A percentile compares a stretch with the other conserved stretches of the same genome.
Evolutionary conservation across 768 basidiomycete genomes (phyloP).

Genomic region (Mycena vulgaris): DNA sequence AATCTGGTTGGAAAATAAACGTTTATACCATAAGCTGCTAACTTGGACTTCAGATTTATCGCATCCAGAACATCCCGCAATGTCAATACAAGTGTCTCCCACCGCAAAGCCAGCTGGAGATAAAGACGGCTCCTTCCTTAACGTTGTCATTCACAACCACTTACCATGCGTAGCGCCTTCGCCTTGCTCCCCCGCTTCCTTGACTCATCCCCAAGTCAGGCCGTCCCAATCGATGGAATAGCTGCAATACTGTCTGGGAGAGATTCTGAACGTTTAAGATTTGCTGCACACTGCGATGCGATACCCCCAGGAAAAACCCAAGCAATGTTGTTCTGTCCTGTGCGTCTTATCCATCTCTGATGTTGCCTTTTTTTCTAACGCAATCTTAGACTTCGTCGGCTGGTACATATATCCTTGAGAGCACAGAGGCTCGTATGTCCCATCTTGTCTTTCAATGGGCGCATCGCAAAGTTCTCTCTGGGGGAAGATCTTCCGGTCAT

Average conservation of each 20-base stretch:
- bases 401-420: slow-evolving; percentile 80
- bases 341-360: slow-evolving; percentile 56
- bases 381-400: slow-evolving; percentile 72
- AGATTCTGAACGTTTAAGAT: slow-evolving; percentile 75
- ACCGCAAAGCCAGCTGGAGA: slow-evolving; percentile 68
- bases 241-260: slow-evolving; percentile 72
- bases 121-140: slow-evolving; percentile 77
- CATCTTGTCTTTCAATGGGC: slow-evolving; percentile 79
- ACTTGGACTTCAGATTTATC: slow-evolving; percentile 67
- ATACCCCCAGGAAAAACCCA: slow-evolving; percentile 73
- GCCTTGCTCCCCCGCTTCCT: slow-evolving; percentile 2
- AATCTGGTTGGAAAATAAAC: slow-evolving; percentile 61
- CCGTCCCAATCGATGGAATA: slow-evolving; percentile 74
- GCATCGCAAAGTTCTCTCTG: slow-evolving; percentile 55
- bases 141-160: slow-evolving; percentile 73
- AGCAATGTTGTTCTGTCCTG: slow-evolving; percentile 79
- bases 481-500: slow-evolving; percentile 44
- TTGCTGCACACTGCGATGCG: slow-evolving; percentile 56
- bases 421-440: slow-evolving; percentile 76
- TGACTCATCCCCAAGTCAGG: slow-evolving; percentile 55
- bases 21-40: slow-evolving; percentile 9
- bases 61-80: slow-evolving; percentile 78
- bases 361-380: slow-evolving; percentile 12
- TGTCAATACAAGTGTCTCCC: slow-evolving; percentile 66
- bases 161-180: slow-evolving; percentile 76